Evolutionary conservation across 2,329 filamentous ascomycete genomes (phyloP).

Genomic region (Colletotrichum limetticola): DNA sequence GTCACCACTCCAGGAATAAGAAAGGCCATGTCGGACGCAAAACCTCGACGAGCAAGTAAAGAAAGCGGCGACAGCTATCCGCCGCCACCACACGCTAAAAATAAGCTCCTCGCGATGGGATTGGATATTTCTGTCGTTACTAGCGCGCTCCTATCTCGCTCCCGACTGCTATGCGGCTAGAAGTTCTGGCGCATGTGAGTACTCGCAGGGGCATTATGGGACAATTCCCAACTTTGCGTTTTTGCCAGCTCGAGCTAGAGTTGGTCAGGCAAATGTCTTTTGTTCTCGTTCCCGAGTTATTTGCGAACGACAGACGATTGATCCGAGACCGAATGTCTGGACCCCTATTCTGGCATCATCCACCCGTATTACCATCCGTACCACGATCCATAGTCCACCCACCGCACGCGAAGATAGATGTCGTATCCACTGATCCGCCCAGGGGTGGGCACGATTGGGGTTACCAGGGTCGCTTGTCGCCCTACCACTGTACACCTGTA

Average conservation of each 20-base stretch:
- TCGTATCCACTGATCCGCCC: conserved; percentile 29
- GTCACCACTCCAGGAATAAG: conserved; percentile 23
- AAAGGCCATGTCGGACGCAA: background rate
- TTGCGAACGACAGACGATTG: background rate
- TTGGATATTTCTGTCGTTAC: conserved; percentile 10
- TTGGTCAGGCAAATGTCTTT: background rate
- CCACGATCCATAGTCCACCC: background rate
- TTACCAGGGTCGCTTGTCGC: background rate
- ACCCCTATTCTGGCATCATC: conserved; percentile 5
- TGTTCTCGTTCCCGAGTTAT: background rate
- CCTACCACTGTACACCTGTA: background rate
- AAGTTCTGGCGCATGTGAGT: background rate
- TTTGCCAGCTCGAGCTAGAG: background rate
- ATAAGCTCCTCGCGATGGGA: conserved; percentile 19
- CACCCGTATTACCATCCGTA: background rate
- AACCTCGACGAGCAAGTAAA: conserved; percentile 3
- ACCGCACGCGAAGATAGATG: background rate
- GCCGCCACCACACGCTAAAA: conserved; percentile 27
- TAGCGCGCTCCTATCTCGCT: conserved; percentile 19
- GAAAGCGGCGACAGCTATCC: conserved; percentile 24
- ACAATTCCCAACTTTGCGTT: background rate
- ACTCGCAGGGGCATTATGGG: background rate
- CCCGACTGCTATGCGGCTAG: conserved; percentile 19
- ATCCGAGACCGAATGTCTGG: background rate
- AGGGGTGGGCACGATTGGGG: conserved; percentile 11